Conservation (phyloP, 2,329 filamentous ascomycete species). For the Ophiocordyceps australis region DNA sequence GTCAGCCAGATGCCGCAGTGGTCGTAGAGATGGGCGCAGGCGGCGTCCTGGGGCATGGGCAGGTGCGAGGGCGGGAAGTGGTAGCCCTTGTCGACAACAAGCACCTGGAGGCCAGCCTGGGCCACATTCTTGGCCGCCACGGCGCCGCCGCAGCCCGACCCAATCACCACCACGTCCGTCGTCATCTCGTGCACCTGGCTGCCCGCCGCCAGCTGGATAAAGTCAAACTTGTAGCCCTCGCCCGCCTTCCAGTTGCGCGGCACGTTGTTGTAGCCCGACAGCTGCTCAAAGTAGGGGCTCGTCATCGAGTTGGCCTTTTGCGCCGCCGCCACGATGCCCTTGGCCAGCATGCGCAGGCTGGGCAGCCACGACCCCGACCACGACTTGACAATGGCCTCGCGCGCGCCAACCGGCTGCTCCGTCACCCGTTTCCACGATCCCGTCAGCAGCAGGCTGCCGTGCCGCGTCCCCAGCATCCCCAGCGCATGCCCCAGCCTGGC, state of each 20-base stretch:
- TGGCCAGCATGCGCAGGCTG: conserved; percentile 34
- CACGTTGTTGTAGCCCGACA: conserved; percentile 39
- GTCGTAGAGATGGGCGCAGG: conserved; percentile 48
- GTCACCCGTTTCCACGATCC: conserved; percentile 46
- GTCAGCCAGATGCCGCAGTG: conserved; percentile 38
- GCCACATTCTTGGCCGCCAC: conserved; percentile 69
- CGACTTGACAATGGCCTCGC: conserved; percentile 40
- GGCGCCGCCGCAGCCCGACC: conserved; percentile 71
- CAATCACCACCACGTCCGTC: conserved; percentile 71
- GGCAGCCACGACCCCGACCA: conserved; percentile 43
- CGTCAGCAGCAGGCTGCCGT: conserved; percentile 47
- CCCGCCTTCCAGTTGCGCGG: conserved; percentile 31
- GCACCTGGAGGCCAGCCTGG: conserved; percentile 54
- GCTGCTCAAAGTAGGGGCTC: conserved; percentile 30
- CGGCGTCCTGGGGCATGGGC: conserved; percentile 52
- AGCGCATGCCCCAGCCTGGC: conserved; percentile 20
- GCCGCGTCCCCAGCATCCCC: conserved; percentile 26
- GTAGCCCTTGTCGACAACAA: conserved; percentile 72
- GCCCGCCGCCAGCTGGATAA: conserved; percentile 34
- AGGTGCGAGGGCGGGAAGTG: conserved; percentile 55
- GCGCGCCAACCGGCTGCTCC: conserved; percentile 38
- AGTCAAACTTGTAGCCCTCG: conserved; percentile 35
- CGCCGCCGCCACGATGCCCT: conserved; percentile 33
- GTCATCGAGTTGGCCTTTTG: conserved; percentile 36
- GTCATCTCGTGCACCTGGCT: conserved; percentile 40